These are phyloP conservation scores for Phytophthora uliginosa DNA, from an alignment of 352 stramenopile genomes.

Conservation along the genomic window DNA sequence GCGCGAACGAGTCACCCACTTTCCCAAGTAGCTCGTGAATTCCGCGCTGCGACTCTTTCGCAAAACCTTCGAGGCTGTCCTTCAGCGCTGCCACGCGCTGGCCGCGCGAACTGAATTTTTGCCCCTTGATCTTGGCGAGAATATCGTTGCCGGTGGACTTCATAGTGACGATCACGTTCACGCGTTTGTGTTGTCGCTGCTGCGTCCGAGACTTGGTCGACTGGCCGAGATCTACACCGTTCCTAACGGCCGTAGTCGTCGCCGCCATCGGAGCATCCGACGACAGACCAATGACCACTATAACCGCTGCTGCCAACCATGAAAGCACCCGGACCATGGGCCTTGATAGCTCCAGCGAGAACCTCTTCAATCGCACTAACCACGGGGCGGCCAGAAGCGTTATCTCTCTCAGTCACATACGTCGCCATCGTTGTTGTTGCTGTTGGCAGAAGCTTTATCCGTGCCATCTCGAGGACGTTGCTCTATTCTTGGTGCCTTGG, in stretches of 20 bases:
- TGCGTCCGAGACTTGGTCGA: slow-evolving; percentile 30
- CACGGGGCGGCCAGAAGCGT: slow-evolving; percentile 10
- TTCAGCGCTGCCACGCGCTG: slow-evolving; percentile 41
- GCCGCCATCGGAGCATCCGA: slow-evolving; percentile 4
- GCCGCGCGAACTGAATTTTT: slow-evolving; percentile 48
- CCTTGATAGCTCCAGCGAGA: background rate
- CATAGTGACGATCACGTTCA: slow-evolving; percentile 70
- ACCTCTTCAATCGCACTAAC: slow-evolving; percentile 6
- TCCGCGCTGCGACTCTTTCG: slow-evolving; percentile 42
- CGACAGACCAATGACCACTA: slow-evolving; percentile 15
- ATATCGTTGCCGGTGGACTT: slow-evolving; percentile 37
- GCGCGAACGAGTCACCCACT: slow-evolving; percentile 28
- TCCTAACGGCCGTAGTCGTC: slow-evolving; percentile 12
- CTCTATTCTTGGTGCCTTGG: slow-evolving; percentile 24
- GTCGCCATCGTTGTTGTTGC: slow-evolving; percentile 4
- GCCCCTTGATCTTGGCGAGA: slow-evolving; percentile 38
- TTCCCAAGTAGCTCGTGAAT: slow-evolving; percentile 42
- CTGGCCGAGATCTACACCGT: slow-evolving; percentile 1
- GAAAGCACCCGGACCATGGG: slow-evolving; percentile 23
- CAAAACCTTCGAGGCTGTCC: slow-evolving; percentile 48
- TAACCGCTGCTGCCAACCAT: slow-evolving; percentile 19
- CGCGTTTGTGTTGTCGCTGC: slow-evolving; percentile 36
- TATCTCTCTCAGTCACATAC: slow-evolving; percentile 13
- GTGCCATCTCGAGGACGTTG: slow-evolving; percentile 12
- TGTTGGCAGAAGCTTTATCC: background rate